These are phyloP conservation scores for Hemisphaericaspora nanyangensis DNA, from an alignment of 805 yeast species.

Conservation along the genomic window DNA sequence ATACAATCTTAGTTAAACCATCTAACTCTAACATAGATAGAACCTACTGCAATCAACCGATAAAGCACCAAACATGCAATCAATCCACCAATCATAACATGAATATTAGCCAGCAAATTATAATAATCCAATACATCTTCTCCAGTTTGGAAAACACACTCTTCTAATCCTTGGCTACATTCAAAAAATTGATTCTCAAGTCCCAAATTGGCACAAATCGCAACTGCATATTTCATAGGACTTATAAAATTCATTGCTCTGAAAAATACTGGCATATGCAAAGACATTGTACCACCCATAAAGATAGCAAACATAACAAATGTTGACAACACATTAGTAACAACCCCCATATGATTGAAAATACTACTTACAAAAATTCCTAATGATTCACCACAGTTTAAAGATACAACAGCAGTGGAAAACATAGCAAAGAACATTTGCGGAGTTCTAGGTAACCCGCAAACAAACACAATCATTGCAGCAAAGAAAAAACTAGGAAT, in stretches of 20 bases:
- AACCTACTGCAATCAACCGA: slow-evolving; percentile 25
- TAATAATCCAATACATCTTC: slow-evolving; percentile 29
- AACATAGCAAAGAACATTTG: slow-evolving; percentile 64
- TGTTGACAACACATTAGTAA: slow-evolving; percentile 67
- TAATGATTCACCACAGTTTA: slow-evolving; percentile 78
- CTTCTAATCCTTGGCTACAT: slow-evolving; percentile 32
- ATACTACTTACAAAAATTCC: slow-evolving; percentile 78
- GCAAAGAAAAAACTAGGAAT: slow-evolving; percentile 56
- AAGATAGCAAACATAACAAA: slow-evolving; percentile 67
- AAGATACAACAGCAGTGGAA: slow-evolving; percentile 49
- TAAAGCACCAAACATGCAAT: slow-evolving; percentile 32
- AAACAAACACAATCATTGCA: slow-evolving; percentile 59
- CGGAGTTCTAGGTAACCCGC: slow-evolving; percentile 69
- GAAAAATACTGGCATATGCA: slow-evolving; percentile 67
- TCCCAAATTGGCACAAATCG: slow-evolving; percentile 55
- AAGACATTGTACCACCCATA: slow-evolving; percentile 83
- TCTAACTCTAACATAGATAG: slow-evolving; percentile 24
- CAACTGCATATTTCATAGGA: slow-evolving; percentile 71
- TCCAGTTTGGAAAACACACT: slow-evolving; percentile 29
- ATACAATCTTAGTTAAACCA: slow-evolving; percentile 5
- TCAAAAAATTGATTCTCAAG: slow-evolving; percentile 48
- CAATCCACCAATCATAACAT: slow-evolving; percentile 31
- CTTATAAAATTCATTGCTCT: slow-evolving; percentile 71
- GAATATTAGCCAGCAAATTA: slow-evolving; percentile 22
- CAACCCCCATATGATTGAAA: slow-evolving; percentile 74